A percentile compares a stretch with the other conserved stretches of the same genome.
phyloP scores from a whole-genome alignment of 495 filamentous ascomycete species.

The Hyaloscypha hepaticicola region DNA sequence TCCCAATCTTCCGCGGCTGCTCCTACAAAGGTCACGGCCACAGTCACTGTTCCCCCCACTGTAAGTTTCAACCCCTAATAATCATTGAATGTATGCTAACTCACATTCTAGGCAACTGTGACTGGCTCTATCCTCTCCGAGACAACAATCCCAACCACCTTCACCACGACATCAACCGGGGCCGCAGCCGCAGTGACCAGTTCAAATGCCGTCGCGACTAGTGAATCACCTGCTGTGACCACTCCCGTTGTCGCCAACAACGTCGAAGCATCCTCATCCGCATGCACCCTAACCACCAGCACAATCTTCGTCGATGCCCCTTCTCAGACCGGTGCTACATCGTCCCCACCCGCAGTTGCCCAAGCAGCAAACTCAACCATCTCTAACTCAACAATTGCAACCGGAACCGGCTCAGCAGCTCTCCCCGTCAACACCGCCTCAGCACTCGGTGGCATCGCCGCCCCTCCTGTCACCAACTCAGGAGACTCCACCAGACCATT shows the following conservation, averaged over 20 bases:
- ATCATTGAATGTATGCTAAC: no score
- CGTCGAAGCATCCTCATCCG: slow-evolving; percentile 35
- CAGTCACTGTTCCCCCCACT: slow-evolving; percentile 19
- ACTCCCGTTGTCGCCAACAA: slow-evolving; percentile 40
- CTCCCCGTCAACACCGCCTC: slow-evolving; percentile 23
- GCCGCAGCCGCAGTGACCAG: background rate
- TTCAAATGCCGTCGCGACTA: slow-evolving; percentile 24
- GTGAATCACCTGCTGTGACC: background rate
- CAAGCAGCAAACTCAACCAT: slow-evolving; percentile 1
- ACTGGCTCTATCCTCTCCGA: slow-evolving; percentile 14
- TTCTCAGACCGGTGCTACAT: background rate
- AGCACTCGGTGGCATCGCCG: slow-evolving; percentile 45
- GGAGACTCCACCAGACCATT: slow-evolving; percentile 50
- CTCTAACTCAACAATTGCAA: slow-evolving; percentile 5
- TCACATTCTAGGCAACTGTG: background rate
- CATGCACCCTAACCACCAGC: slow-evolving; percentile 26
- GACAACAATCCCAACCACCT: slow-evolving; percentile 11
- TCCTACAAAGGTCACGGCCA: slow-evolving; percentile 17
- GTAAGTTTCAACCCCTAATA: background rate
- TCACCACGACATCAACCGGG: background rate
- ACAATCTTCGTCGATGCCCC: slow-evolving; percentile 14
- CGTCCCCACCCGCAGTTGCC: background rate
- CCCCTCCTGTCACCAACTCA: slow-evolving; percentile 46
- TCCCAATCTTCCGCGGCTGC: slow-evolving; percentile 1
- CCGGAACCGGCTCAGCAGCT: slow-evolving; percentile 2